phyloP scores from a whole-genome alignment of 345 rosid species.

The Citrus medica region DNA sequence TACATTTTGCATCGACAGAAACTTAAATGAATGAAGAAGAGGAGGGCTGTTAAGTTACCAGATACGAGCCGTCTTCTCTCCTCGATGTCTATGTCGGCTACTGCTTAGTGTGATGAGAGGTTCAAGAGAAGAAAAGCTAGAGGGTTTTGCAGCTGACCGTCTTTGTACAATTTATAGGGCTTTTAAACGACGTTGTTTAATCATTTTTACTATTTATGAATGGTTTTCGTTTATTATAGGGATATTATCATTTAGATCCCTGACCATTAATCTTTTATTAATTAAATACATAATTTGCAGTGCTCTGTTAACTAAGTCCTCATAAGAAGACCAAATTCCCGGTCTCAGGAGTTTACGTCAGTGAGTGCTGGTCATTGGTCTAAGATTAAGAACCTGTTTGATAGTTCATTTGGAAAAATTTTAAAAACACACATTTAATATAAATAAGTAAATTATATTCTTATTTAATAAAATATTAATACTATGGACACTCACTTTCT shows the following conservation, averaged over 20 bases:
- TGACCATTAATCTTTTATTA: not conserved
- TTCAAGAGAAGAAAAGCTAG: not conserved
- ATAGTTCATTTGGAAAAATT: too few species aligned
- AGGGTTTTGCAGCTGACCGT: not conserved
- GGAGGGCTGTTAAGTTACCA: not conserved
- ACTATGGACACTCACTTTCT: too few species aligned
- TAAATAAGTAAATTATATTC: too few species aligned
- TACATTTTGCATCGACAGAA: not conserved
- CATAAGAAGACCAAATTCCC: not conserved
- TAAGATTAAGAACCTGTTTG: too few species aligned
- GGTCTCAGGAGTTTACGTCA: too few species aligned
- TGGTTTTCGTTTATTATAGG: too few species aligned
- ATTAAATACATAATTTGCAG: not conserved
- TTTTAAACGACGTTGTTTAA: not conserved
- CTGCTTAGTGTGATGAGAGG: not conserved
- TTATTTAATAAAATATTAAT: too few species aligned
- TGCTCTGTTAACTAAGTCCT: not conserved
- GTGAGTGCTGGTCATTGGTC: too few species aligned
- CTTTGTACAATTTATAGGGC: not conserved
- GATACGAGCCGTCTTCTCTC: not conserved
- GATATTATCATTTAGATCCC: not conserved
- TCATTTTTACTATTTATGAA: too few species aligned
- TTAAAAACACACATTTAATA: too few species aligned
- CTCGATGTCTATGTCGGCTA: not conserved
- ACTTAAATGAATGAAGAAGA: not conserved